Percentiles rank a stretch among this genome's conserved stretches.
phyloP scores from a whole-genome alignment of 495 filamentous ascomycete species.

The Penicillium steckii region DNA sequence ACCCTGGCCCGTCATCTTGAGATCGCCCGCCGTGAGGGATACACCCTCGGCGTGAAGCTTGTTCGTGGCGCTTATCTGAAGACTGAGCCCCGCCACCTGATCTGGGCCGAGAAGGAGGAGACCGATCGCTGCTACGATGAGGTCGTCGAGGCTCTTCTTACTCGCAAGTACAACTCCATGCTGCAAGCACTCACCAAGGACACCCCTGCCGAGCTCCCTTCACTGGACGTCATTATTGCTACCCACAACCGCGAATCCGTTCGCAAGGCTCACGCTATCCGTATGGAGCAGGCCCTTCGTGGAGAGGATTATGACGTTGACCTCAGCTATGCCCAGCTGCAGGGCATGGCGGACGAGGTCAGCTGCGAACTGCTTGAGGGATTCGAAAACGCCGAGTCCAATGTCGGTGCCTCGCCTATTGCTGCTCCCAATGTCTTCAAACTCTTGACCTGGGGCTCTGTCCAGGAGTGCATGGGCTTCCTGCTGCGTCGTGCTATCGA shows the following conservation, averaged over 20 bases:
- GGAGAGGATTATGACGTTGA: slow-evolving; percentile 50
- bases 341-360: slow-evolving; percentile 97
- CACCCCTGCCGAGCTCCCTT: slow-evolving; percentile 50
- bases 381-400: slow-evolving; percentile 32
- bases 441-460: slow-evolving; percentile 88
- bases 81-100: slow-evolving; percentile 72
- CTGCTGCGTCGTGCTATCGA: slow-evolving; percentile 81
- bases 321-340: slow-evolving; percentile 83
- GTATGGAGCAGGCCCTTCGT: slow-evolving; percentile 45
- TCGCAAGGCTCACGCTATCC: slow-evolving; percentile 61
- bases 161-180: slow-evolving; percentile 52
- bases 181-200: slow-evolving; percentile 40
- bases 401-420: slow-evolving; percentile 16
- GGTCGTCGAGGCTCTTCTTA: slow-evolving; percentile 56
- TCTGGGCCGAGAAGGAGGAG: slow-evolving; percentile 79
- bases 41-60: slow-evolving; percentile 84
- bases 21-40: slow-evolving; percentile 62
- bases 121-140: slow-evolving; percentile 69
- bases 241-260: slow-evolving; percentile 91
- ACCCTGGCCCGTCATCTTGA: slow-evolving; percentile 67
- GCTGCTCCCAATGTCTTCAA: slow-evolving; percentile 72
- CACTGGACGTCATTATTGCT: slow-evolving; percentile 73
- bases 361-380: slow-evolving; percentile 74
- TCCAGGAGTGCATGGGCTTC: slow-evolving; percentile 92
- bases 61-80: slow-evolving; percentile 90